These are phyloP conservation scores for Wickerhamomyces bisporus DNA, from an alignment of 805 yeast genomes.

Conservation along the genomic window DNA sequence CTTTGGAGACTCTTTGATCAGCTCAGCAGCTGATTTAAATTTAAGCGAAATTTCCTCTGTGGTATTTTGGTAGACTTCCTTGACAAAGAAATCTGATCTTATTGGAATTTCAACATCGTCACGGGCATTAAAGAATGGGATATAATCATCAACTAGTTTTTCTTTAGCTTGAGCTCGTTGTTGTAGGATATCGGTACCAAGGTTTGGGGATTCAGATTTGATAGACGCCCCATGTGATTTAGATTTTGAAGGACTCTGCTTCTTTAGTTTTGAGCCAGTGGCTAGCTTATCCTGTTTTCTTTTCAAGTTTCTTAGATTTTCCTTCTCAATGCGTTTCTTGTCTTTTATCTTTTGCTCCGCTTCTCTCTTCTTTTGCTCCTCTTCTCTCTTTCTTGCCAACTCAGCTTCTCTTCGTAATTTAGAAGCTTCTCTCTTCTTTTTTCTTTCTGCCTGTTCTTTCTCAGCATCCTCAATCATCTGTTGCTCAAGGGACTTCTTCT, in stretches of 20 bases:
- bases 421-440: constrained; percentile 11
- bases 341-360: neutral
- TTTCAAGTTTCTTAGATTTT: neutral
- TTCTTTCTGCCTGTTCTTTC: constrained; percentile 1
- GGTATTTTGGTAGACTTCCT: constrained; percentile 23
- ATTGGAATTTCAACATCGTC: constrained; percentile 21
- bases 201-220: neutral
- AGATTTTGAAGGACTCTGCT: neutral
- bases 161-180: neutral
- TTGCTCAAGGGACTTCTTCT: neutral
- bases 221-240: neutral
- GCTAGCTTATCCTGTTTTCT: neutral
- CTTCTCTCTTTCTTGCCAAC: constrained; percentile 11
- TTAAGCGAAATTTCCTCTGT: constrained; percentile 12
- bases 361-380: constrained; percentile 9
- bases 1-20: constrained; percentile 13
- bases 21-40: constrained; percentile 16
- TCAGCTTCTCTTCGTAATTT: constrained; percentile 11
- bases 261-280: neutral
- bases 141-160: constrained; percentile 18
- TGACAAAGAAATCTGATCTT: constrained; percentile 25
- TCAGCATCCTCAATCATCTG: neutral
- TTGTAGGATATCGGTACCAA: neutral
- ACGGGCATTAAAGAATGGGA: constrained; percentile 18
- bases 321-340: neutral